Evolutionary conservation across 257 asterid species (phyloP).

Genomic region (Solanum appendiculatum): DNA sequence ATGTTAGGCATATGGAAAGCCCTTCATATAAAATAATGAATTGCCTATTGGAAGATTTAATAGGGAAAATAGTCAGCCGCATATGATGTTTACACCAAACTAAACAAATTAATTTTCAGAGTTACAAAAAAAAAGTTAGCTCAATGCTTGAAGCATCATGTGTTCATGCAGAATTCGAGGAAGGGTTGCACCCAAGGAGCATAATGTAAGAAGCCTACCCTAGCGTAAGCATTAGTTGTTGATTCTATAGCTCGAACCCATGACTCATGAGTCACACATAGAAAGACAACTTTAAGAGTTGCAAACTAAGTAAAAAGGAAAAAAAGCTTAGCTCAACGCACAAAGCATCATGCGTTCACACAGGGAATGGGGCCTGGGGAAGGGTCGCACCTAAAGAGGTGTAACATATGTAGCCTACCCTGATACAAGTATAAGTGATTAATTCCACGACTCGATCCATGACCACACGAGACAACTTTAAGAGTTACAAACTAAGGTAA

Average conservation of each 20-base stretch:
- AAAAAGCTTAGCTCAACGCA: not conserved
- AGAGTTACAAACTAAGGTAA: not conserved
- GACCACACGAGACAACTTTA: not conserved
- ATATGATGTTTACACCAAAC: not conserved
- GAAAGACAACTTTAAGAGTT: not conserved
- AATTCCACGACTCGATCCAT: fast-evolving
- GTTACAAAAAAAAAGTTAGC: too few relatives aligned
- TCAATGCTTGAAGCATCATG: not conserved
- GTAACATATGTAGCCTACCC: not conserved
- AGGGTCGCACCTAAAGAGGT: not conserved
- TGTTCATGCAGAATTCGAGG: not conserved
- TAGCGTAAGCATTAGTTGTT: not conserved
- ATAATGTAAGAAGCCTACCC: not conserved
- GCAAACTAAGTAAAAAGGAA: not conserved
- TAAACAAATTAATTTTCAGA: not conserved
- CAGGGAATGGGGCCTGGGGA: fast-evolving
- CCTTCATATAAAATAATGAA: not conserved
- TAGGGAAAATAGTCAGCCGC: fast-evolving
- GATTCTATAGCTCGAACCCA: not conserved
- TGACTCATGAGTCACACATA: not conserved
- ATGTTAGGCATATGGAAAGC: not conserved
- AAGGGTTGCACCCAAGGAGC: not conserved
- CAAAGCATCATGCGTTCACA: not conserved
- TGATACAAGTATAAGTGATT: not conserved
- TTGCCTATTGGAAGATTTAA: not conserved